Conservation (phyloP, 2,329 filamentous ascomycete genomes). For the Graphilbum fragrans region DNA sequence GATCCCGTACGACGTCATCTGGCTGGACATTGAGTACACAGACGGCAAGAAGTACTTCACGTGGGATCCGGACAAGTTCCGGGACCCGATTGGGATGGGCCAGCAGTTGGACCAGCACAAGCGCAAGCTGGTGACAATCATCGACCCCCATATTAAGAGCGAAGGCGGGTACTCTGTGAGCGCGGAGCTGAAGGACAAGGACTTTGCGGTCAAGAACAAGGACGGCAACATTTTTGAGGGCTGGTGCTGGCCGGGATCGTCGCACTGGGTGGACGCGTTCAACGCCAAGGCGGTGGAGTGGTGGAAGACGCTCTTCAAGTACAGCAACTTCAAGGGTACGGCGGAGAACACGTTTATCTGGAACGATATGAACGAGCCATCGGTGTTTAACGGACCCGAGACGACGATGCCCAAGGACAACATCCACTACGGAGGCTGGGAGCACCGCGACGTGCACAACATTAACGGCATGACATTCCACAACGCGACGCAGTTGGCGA, state of each 20-base stretch:
- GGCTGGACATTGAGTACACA: slow-evolving; percentile 96
- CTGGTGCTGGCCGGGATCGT: slow-evolving; percentile 98
- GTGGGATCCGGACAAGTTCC: slow-evolving; percentile 84
- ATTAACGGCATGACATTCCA: slow-evolving; percentile 90
- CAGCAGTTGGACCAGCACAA: slow-evolving; percentile 75
- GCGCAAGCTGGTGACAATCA: slow-evolving; percentile 85
- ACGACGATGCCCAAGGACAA: slow-evolving; percentile 99
- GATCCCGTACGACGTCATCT: slow-evolving; percentile 97
- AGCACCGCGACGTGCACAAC: slow-evolving; percentile 95
- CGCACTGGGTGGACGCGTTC: slow-evolving; percentile 93
- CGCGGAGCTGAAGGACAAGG: slow-evolving; percentile 72
- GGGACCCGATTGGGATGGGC: slow-evolving; percentile 76
- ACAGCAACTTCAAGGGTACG: slow-evolving; percentile 76
- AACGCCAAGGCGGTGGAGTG: slow-evolving; percentile 83
- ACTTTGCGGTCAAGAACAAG: slow-evolving; percentile 80
- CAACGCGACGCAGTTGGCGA: slow-evolving; percentile 81
- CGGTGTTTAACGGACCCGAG: slow-evolving; percentile 96
- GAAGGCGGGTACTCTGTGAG: slow-evolving; percentile 63
- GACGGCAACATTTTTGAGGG: slow-evolving; percentile 82
- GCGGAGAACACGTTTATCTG: slow-evolving; percentile 83
- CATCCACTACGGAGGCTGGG: slow-evolving; percentile 81
- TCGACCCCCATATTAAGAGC: slow-evolving; percentile 98
- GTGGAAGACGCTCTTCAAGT: slow-evolving; percentile 86
- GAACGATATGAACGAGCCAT: slow-evolving; percentile 99
- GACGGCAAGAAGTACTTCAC: slow-evolving; percentile 98